Base-by-base conservation (phyloP, 768 basidiomycete species). In the Macrolepiota fuliginosa region DNA sequence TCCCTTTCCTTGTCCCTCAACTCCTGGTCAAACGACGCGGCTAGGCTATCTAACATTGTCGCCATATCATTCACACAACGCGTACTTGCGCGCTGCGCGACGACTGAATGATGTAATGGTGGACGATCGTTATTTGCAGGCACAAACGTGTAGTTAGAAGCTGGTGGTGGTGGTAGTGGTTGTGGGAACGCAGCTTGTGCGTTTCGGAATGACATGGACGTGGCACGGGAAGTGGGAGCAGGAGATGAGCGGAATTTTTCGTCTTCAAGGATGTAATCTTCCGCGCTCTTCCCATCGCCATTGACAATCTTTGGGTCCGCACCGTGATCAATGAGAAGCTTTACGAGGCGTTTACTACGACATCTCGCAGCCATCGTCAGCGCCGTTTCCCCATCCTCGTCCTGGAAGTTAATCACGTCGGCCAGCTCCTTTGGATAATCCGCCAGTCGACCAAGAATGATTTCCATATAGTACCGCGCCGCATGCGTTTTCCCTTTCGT, bases 381-480 rank as follows among this genome's bases (percentile, higher is more conserved):
- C 11, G 97, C 94, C 6, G 97, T 98, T 76, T 99, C 97, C 37
- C 96, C 96, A 65, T 99, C 97, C 71, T 98, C 95, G 71, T 98
- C 96, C 72, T 97, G 97, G 72, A 98, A 98, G 71, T 99, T 99
- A 75, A 99, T 94, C 51, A 99, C 94, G 69, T 99, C 97, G 35
- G 94, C 93, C 32, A 99, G 78, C 73, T 99, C 97, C 69, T 91
- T 91, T 0, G 97, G 96, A 76, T 92, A 99, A 69, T 96, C 95
- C 5, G 91, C 82, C 42, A 99, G 81, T 54, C 96, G 85, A 45
- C 79, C 81, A 57, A 99, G 82, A 42, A 98, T 88, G 0, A 94
- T 96, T 74, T 99, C 97, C 94, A 99, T 94, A 75, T 99, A 99
- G 76, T 99, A 99, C 24, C 96, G 85, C 9, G 96, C 94, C 1